A percentile compares a stretch with the other conserved stretches of the same genome.
Evolutionary conservation across 345 rosid species (phyloP).

Genomic region (Boechera retrofracta): DNA sequence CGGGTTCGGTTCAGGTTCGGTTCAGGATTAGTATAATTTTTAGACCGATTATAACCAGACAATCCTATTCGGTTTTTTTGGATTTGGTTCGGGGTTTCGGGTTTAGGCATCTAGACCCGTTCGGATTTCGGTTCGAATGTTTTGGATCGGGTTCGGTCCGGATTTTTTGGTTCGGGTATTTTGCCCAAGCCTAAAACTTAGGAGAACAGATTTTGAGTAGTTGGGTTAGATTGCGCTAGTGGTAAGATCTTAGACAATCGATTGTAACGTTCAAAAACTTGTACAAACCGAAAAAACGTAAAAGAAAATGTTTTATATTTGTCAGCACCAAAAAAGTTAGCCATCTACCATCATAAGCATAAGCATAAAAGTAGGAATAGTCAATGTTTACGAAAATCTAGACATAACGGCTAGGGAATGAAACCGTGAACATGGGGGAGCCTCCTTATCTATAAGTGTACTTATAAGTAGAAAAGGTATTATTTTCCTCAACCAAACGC

Average conservation of each 20-base stretch:
- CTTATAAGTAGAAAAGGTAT: not conserved
- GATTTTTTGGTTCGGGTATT: too few species aligned
- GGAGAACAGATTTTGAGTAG: too few species aligned
- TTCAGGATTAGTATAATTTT: too few species aligned
- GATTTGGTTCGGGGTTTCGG: too few species aligned
- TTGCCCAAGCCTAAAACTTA: too few species aligned
- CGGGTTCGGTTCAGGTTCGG: too few species aligned
- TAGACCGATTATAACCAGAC: too few species aligned
- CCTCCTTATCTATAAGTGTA: conserved; percentile 26
- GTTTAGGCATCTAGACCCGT: too few species aligned
- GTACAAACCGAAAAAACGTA: not conserved
- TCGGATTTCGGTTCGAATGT: too few species aligned
- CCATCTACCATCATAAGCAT: conserved; percentile 17
- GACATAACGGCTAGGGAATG: conserved; percentile 35
- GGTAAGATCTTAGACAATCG: not conserved
- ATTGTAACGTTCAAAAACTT: not conserved
- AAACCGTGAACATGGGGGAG: conserved; percentile 43
- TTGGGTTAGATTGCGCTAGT: too few species aligned
- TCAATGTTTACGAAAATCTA: conserved; percentile 42
- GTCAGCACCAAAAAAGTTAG: not conserved
- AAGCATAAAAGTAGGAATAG: conserved; percentile 9
- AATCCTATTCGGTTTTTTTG: too few species aligned
- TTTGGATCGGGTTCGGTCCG: too few species aligned
- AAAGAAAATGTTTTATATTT: not conserved
- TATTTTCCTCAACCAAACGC: conserved; percentile 24